phyloP scores from a whole-genome alignment of 2,329 filamentous ascomycete species.

The Thielaviopsis cerberus region DNA sequence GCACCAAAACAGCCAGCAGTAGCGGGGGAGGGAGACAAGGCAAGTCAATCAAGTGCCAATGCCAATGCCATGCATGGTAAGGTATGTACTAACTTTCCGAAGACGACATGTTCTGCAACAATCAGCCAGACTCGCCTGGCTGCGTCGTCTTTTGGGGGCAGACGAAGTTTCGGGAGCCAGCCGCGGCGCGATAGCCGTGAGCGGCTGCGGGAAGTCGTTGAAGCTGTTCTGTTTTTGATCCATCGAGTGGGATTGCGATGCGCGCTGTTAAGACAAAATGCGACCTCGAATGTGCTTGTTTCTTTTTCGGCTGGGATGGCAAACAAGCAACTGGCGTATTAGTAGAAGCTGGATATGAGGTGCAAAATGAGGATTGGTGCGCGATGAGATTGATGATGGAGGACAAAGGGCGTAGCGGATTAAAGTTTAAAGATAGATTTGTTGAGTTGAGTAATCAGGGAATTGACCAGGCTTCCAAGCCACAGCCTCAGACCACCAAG shows the following conservation, averaged over 20 bases:
- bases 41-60: not conserved
- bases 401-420: not conserved
- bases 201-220: conserved; percentile 4
- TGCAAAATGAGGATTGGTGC: not conserved
- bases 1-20: not conserved
- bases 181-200: conserved; percentile 1
- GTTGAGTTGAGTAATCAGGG: not conserved
- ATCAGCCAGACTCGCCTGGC: conserved; percentile 15
- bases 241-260: not conserved
- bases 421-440: not conserved
- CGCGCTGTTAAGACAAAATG: not conserved
- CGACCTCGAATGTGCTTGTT: not conserved
- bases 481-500: not conserved
- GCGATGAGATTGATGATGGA: not conserved
- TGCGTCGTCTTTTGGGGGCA: conserved; percentile 19
- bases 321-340: no score
- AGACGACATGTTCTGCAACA: conserved; percentile 23
- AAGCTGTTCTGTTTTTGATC: conserved; percentile 4
- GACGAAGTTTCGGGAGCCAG: conserved; percentile 12
- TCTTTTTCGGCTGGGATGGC: not conserved
- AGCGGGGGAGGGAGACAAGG: not conserved
- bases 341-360: not conserved
- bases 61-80: no score
- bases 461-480: not conserved
- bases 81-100: conserved; percentile 19